Evolutionary conservation across 2,329 filamentous ascomycete genomes (phyloP).

Genomic region (Fusarium pseudocircinatum): DNA sequence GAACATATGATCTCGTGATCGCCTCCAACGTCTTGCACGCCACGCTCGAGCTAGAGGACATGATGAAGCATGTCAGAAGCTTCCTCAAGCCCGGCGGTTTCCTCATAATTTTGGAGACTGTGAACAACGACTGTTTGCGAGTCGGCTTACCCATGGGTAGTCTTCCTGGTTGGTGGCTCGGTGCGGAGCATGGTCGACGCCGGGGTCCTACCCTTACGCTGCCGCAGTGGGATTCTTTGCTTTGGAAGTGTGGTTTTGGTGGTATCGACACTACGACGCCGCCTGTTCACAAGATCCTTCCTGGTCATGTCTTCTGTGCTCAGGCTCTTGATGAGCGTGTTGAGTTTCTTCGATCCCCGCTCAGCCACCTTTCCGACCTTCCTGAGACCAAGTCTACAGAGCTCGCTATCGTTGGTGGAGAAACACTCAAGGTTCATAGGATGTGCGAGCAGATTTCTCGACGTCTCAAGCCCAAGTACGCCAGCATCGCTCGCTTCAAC

Average conservation of each 20-base stretch:
- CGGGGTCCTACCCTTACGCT: neutral
- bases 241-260: neutral
- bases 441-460: neutral
- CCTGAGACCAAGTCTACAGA: neutral
- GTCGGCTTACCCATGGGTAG: neutral
- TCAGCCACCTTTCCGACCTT: rapidly evolving
- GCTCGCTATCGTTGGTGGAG: neutral
- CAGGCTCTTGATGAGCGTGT: neutral
- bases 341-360: neutral
- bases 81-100: neutral
- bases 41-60: neutral
- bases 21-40: neutral
- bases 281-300: neutral
- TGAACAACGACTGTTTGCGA: neutral
- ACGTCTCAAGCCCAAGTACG: neutral
- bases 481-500: rapidly evolving
- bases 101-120: neutral
- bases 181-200: neutral
- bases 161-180: conserved; percentile 6
- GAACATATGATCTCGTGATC: neutral
- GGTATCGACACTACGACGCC: neutral
- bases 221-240: neutral
- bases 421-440: neutral
- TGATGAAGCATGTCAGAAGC: neutral
- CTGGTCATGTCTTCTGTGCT: neutral